Percentiles rank a stretch among this genome's conserved stretches.
These are phyloP conservation scores for Aureoboletus auriporus DNA, from an alignment of 768 basidiomycete genomes.

Conservation along the genomic window DNA sequence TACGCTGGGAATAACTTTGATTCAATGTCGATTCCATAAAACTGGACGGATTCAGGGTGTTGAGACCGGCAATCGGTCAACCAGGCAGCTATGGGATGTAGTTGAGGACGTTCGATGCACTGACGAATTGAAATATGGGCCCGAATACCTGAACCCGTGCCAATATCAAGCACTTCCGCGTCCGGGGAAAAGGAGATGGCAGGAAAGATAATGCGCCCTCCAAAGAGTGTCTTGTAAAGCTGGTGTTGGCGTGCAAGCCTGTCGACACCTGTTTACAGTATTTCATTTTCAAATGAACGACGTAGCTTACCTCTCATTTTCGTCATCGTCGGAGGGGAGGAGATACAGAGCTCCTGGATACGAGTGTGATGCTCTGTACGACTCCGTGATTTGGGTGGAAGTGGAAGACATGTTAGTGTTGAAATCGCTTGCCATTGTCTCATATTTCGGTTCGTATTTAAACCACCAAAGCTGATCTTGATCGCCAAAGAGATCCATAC, in stretches of 20 bases:
- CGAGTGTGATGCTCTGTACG: slow-evolving; percentile 6
- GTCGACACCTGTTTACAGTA: neutral
- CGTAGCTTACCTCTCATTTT: slow-evolving; percentile 10
- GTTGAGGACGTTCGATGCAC: neutral
- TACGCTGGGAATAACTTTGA: slow-evolving; percentile 12
- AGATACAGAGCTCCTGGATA: slow-evolving; percentile 18
- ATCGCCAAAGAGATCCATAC: too few relatives aligned
- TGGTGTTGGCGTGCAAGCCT: slow-evolving; percentile 19
- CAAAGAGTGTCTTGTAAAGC: slow-evolving; percentile 14
- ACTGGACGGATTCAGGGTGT: slow-evolving; percentile 9
- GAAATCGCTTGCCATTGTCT: neutral
- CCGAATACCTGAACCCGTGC: slow-evolving; percentile 19
- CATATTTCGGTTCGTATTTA: neutral
- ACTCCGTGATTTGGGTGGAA: neutral
- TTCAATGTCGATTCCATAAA: slow-evolving; percentile 23
- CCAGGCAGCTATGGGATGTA: slow-evolving; percentile 8
- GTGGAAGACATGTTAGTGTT: neutral
- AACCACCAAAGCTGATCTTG: too few relatives aligned
- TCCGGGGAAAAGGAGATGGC: neutral
- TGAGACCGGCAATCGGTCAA: slow-evolving; percentile 11
- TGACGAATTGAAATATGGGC: too few relatives aligned
- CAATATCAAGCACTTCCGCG: slow-evolving; percentile 18
- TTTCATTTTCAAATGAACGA: neutral
- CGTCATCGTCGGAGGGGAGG: slow-evolving; percentile 20
- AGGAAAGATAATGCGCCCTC: slow-evolving; percentile 15